A percentile compares a stretch with the other conserved stretches of the same genome.
These are phyloP conservation scores for Tetracentron sinense DNA, from an alignment of 164 flowering plant genomes.

Conservation along the genomic window DNA sequence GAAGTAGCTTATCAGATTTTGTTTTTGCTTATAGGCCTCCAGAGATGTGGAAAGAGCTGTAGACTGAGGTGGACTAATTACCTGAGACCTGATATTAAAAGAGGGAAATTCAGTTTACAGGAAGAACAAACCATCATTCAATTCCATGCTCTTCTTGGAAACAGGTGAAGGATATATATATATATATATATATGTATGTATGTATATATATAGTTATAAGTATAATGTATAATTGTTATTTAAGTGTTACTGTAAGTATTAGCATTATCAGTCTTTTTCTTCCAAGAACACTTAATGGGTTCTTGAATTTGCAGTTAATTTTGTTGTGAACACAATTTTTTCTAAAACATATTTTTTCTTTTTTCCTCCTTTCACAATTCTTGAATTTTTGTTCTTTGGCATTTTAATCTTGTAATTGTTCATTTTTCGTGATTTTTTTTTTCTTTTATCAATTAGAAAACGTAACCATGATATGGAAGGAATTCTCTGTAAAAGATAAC, in stretches of 20 bases:
- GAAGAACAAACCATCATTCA: conserved; percentile 97
- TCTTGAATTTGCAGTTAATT: not conserved
- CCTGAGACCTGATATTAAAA: conserved; percentile 86
- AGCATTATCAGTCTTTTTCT: too few relatives aligned
- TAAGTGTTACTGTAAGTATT: too few relatives aligned
- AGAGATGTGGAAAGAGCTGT: conserved; percentile 94
- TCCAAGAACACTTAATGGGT: not conserved
- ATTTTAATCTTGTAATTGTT: too few relatives aligned
- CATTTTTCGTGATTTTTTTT: not conserved
- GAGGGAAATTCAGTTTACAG: conserved; percentile 86
- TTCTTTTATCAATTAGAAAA: too few relatives aligned
- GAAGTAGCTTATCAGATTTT: not conserved
- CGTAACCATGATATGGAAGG: too few relatives aligned
- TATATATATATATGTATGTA: too few relatives aligned
- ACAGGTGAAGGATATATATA: conserved; percentile 58
- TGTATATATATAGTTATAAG: too few relatives aligned
- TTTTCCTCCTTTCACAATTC: too few relatives aligned
- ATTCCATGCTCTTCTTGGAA: conserved; percentile 94
- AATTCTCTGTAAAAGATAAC: too few relatives aligned
- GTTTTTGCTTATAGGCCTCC: conserved; percentile 49
- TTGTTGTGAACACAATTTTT: not conserved
- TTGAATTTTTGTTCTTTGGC: too few relatives aligned
- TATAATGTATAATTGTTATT: too few relatives aligned
- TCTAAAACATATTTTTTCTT: too few relatives aligned
- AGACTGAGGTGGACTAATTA: conserved; percentile 94